Base-by-base conservation (phyloP, 371 early-diverging fungal genomes). In the Lichtheimia corymbifera region DNA sequence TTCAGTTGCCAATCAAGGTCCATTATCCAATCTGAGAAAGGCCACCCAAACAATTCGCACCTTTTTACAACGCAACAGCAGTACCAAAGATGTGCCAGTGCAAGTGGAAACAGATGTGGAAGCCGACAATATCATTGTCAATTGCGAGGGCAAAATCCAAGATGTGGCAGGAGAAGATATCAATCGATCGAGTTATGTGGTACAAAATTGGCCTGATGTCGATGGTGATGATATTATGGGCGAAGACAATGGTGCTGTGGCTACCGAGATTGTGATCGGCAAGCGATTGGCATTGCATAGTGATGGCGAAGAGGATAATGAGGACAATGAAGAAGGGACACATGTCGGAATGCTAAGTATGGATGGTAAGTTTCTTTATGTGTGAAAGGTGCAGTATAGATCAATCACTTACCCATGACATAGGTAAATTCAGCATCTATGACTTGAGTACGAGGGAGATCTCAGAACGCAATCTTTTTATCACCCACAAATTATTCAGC, bases 401-500 rank as follows among this genome's bases (percentile, higher is more conserved):
- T 13, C 7, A 18, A 15, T 3, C 18, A 30, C n/a, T 17, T 7
- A 44, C 3, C 4, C 18, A 2, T 44, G 17, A 5, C 20, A 22
- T 67, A 84, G 84, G 84, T 6, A 79, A 76, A 17, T 79, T 86
- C 53, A 79, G 80, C 0, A 65, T 86, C 17, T 83, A 84, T 44
- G 80, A 86, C 53, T 59, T 86, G 12, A 64, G 70, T 14, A 73
- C 62, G 20, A 77, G 78, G 49, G 76, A 78, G 17, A 67, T 70
- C n/a, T 77, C 74, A 13, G 68, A 78, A 24, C 70, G 76, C 14
- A 84, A 86, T 50, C 67, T 86, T 18, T 77, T 80, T 53, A 83
- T 84, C 17, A 84, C 84, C 0, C 86, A 86, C 66, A 86, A 86
- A 45, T 60, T 86, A 9, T 86, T 86, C 64, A 83, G 84, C 50